Percentiles rank a stretch among this genome's conserved stretches.
These are phyloP conservation scores for Gossypium australe DNA, from an alignment of 345 rosid species.

Conservation along the genomic window DNA sequence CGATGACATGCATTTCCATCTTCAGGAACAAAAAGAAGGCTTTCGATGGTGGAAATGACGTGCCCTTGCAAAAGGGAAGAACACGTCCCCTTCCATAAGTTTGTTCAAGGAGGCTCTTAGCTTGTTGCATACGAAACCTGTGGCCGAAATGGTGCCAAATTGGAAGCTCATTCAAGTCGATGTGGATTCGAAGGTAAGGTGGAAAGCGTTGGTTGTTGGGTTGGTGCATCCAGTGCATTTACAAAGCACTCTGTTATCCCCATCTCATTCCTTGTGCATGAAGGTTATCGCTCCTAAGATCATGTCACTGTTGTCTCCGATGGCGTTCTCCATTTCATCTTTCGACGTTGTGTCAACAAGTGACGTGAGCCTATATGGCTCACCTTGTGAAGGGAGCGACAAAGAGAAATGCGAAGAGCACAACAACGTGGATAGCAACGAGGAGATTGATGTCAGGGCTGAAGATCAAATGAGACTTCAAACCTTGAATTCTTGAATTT, in stretches of 20 bases:
- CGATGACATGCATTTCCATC: neutral
- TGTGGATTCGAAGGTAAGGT: slow-evolving; percentile 16
- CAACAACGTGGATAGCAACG: slow-evolving; percentile 38
- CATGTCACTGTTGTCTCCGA: slow-evolving; percentile 18
- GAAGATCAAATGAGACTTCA: slow-evolving; percentile 63
- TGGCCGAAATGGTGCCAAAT: neutral
- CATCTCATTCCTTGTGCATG: neutral
- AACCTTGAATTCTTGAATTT: neutral
- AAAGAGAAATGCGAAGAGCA: neutral
- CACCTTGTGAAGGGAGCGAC: slow-evolving; percentile 24
- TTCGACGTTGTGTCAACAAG: neutral
- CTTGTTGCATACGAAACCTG: slow-evolving; percentile 32
- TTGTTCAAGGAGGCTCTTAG: slow-evolving; percentile 40
- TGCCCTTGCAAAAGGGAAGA: slow-evolving; percentile 19
- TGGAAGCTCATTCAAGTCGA: slow-evolving; percentile 24
- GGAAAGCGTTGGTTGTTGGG: slow-evolving; percentile 38
- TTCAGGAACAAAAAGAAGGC: slow-evolving; percentile 11
- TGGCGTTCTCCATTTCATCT: slow-evolving; percentile 7
- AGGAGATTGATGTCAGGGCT: slow-evolving; percentile 67
- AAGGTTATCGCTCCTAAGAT: neutral
- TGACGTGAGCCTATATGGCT: slow-evolving; percentile 36
- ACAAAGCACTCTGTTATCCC: slow-evolving; percentile 25
- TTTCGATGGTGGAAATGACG: neutral
- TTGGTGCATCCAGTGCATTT: slow-evolving; percentile 44
- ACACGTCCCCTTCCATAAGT: slow-evolving; percentile 27